phyloP scores from a whole-genome alignment of 352 stramenopile species.

The Peronospora farinosa region DNA sequence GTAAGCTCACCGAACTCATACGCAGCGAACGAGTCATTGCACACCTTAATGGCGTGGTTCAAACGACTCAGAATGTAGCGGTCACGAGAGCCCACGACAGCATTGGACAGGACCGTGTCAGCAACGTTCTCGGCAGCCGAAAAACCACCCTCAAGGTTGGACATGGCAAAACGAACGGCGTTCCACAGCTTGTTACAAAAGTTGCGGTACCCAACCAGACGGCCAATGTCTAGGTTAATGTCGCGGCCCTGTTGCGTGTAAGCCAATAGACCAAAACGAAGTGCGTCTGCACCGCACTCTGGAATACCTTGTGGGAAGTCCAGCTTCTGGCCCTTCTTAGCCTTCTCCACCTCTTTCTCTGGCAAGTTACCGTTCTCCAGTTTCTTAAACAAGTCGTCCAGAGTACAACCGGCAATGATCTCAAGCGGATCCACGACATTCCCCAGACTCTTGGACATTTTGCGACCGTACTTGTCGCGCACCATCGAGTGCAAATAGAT shows the following conservation, averaged over 20 bases:
- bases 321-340: conserved; percentile 93
- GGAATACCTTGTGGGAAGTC: conserved; percentile 99
- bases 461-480: conserved; percentile 95
- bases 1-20: conserved; percentile 97
- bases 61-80: conserved; percentile 83
- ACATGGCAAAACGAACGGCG: conserved; percentile 95
- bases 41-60: conserved; percentile 65
- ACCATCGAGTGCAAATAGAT: conserved; percentile 98
- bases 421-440: conserved; percentile 98
- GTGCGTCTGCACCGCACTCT: conserved; percentile 96
- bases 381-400: conserved; percentile 92
- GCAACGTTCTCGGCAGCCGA: conserved; percentile 47
- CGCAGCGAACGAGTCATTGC: conserved; percentile 79
- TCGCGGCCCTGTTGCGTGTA: conserved; percentile 93
- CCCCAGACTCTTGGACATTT: conserved; percentile 99
- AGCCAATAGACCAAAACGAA: conserved; percentile 96
- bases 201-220: conserved; percentile 97
- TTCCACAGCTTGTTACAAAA: conserved; percentile 99
- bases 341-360: conserved; percentile 94
- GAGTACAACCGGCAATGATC: conserved; percentile 94
- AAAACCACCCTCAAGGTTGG: conserved; percentile 88
- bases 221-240: conserved; percentile 99
- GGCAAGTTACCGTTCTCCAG: conserved; percentile 96
- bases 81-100: conserved; percentile 57
- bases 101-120: conserved; percentile 56